Conservation (phyloP, 805 yeast genomes). For the Jamesozyma hellenica region DNA sequence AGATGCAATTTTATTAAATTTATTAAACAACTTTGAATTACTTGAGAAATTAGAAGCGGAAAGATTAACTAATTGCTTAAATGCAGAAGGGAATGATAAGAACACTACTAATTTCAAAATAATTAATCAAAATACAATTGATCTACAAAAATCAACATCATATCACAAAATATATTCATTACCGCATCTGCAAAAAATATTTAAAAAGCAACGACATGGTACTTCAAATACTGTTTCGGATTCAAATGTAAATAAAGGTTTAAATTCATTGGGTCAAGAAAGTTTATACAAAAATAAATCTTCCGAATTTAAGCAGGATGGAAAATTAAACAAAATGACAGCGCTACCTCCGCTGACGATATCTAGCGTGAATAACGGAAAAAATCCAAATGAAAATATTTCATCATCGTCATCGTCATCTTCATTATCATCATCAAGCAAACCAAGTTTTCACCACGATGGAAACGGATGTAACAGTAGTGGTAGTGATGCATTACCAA, state of each 20-base stretch:
- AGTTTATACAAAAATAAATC: background rate
- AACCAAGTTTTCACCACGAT: no score
- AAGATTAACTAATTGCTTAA: slow-evolving; percentile 22
- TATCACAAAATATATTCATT: slow-evolving; percentile 20
- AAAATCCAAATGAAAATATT: background rate
- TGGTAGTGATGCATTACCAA: slow-evolving; percentile 14
- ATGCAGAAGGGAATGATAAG: slow-evolving; percentile 1
- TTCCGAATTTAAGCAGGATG: background rate
- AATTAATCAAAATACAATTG: background rate
- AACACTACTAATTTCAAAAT: background rate
- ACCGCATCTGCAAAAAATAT: slow-evolving; percentile 16
- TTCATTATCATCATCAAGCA: slow-evolving; percentile 1
- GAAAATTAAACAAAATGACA: no score
- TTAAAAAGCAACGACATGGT: slow-evolving; percentile 7
- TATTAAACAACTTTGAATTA: slow-evolving; percentile 28
- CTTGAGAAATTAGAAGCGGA: slow-evolving; percentile 29
- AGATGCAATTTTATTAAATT: slow-evolving; percentile 17
- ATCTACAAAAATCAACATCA: slow-evolving; percentile 12
- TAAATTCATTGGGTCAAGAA: background rate
- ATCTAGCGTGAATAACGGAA: background rate
- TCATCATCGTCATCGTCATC: background rate
- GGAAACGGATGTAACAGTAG: slow-evolving; percentile 1
- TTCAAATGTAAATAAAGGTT: background rate
- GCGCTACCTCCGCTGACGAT: slow-evolving; percentile 4
- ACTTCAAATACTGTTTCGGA: no score